Base-by-base conservation (phyloP, 2,329 filamentous ascomycete species). In the Orbilia quercus region DNA sequence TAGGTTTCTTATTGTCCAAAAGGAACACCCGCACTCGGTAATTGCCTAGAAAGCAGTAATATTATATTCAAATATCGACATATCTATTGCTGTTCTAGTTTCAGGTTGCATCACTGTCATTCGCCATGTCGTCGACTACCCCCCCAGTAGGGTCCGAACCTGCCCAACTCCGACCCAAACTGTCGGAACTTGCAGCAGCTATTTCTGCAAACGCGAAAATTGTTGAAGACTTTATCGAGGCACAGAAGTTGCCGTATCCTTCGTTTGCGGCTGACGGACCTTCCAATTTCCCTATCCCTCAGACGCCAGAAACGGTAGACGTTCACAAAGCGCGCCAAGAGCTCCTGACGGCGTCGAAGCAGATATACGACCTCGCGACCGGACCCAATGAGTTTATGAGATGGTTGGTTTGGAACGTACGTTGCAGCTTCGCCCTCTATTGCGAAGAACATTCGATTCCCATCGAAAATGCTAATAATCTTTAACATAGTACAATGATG, bases 131-230 rank as follows among this genome's bases (percentile, higher is more conserved):
- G 18, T 57, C 67, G 40, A 60, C 67, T 38, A 66, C 62, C n/a
- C 23, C 50, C 42, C 28, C 62, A 57, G 31, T 60, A 60, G 67
- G 59, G 36, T 60, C 59, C 14, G 51, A 40, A 22, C 40, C 53
- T 45, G 57, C 45, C 22, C 55, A 65, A 42, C 51, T 73, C 34
- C 69, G 60, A 66, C 60, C 60, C 58, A 73, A 66, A 62, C 69
- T 73, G 69, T 73, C 69, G 69, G 69, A 73, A 66, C 69, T 73
- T 2, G 69, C 69, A 18, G 69, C 69, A 58, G 50, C 60, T 48
- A 66, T 73, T 55, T 65, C 69, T 28, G 69, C 69, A 73, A 73
- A 73, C 69, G 69, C 69, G 16, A 73, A 73, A 66, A 73, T 73
- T 45, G 69, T 73, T n/a, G 69, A 73, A 50, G 69, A 73, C 48